A percentile compares a stretch with the other conserved stretches of the same genome.
These are phyloP conservation scores for Pseudocercospora ulei DNA, from an alignment of 2,329 filamentous ascomycete species.

Conservation along the genomic window DNA sequence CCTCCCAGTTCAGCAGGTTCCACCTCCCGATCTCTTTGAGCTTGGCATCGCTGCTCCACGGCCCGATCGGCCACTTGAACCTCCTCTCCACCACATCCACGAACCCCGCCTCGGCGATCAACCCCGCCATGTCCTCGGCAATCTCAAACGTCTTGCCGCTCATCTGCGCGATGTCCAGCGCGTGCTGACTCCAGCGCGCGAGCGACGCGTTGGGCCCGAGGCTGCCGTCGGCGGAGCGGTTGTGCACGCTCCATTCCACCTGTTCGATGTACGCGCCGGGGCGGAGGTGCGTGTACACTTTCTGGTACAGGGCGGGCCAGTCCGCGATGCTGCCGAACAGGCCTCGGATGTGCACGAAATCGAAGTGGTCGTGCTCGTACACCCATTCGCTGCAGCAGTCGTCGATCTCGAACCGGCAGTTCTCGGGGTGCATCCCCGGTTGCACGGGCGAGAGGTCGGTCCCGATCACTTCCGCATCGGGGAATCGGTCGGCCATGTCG, in stretches of 20 bases:
- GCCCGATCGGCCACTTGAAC: constrained; percentile 39
- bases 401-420: constrained; percentile 41
- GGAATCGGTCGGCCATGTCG: constrained; percentile 32
- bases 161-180: constrained; percentile 20
- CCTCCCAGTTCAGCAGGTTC: constrained; percentile 37
- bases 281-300: constrained; percentile 34
- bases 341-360: constrained; percentile 38
- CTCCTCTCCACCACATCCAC: constrained; percentile 38
- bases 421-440: constrained; percentile 31
- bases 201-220: constrained; percentile 23
- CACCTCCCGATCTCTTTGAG: constrained; percentile 36
- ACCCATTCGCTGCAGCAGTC: constrained; percentile 37
- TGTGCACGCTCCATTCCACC: constrained; percentile 33
- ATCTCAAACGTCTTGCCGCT: constrained; percentile 30
- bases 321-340: constrained; percentile 37
- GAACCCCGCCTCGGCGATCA: constrained; percentile 38
- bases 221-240: constrained; percentile 28
- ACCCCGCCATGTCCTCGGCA: constrained; percentile 26
- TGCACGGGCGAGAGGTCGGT: constrained; percentile 35
- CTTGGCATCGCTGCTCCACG: constrained; percentile 36
- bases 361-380: constrained; percentile 35
- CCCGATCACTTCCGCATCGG: constrained; percentile 33
- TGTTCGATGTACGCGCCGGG: constrained; percentile 41
- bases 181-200: constrained; percentile 25
- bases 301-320: constrained; percentile 36